A percentile compares a stretch with the other conserved stretches of the same genome.
These are phyloP conservation scores for Chlamydomonas asymmetrica DNA, from an alignment of 139 green algal species.

Conservation along the genomic window DNA sequence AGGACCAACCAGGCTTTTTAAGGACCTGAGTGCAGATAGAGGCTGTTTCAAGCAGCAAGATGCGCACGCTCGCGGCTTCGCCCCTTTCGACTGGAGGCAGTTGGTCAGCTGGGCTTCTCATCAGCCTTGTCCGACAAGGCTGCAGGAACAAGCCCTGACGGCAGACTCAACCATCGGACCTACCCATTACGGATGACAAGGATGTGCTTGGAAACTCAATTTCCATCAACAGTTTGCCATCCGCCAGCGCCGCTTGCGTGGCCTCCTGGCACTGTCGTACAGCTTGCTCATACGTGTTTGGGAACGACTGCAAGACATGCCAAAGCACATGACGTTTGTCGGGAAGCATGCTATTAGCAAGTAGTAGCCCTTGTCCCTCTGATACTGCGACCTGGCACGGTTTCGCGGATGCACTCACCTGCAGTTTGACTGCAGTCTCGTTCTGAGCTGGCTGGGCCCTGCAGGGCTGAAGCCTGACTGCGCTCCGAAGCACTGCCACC, in stretches of 20 bases:
- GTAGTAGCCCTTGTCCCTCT: no score
- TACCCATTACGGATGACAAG: slow-evolving; percentile 42
- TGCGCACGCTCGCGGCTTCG: background rate
- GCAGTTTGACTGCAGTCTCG: no score
- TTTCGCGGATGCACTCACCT: no score
- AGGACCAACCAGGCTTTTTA: background rate
- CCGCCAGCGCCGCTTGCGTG: slow-evolving; percentile 45
- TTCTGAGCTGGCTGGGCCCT: no score
- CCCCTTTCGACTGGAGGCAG: background rate
- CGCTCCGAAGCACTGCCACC: no score
- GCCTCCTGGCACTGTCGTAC: slow-evolving; percentile 58
- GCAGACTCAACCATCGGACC: background rate
- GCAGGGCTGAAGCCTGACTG: no score
- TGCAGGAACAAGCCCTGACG: no score
- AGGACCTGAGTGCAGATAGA: background rate
- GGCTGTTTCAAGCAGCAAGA: background rate
- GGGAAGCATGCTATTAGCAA: no score
- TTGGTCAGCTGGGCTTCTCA: background rate
- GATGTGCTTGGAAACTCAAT: slow-evolving; percentile 63
- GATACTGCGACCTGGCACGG: no score
- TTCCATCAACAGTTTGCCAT: slow-evolving; percentile 59
- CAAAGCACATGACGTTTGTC: no score
- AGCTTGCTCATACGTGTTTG: slow-evolving; percentile 48
- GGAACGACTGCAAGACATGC: no score
- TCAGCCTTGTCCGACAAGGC: background rate